Conservation (phyloP, 2,329 filamentous ascomycete genomes). For the Paraconiothyrium sp. region DNA sequence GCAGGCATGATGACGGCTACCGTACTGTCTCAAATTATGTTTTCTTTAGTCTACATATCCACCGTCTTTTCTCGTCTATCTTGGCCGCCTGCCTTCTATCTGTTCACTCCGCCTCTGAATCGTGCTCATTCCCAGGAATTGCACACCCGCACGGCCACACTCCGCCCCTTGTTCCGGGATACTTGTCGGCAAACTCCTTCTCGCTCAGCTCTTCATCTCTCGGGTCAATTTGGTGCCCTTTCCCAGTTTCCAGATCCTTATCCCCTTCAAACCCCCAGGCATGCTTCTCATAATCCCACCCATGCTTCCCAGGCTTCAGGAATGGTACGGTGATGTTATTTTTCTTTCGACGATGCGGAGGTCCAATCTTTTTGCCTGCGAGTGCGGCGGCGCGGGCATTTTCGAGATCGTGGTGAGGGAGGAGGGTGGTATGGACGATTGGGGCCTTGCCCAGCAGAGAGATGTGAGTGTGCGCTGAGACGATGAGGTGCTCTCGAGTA, state of each 20-base stretch:
- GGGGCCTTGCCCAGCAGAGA: neutral
- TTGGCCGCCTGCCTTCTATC: neutral
- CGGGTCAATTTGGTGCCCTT: slow-evolving; percentile 33
- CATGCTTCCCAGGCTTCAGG: slow-evolving; percentile 35
- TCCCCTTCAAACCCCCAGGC: slow-evolving; percentile 26
- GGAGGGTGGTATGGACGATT: neutral
- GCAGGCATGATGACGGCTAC: no score
- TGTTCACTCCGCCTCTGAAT: slow-evolving; percentile 18
- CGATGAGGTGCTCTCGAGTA: neutral
- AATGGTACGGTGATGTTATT: slow-evolving; percentile 7
- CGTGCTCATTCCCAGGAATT: slow-evolving; percentile 13
- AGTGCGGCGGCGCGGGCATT: neutral
- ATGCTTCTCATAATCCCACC: slow-evolving; percentile 25
- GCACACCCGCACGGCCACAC: slow-evolving; percentile 41
- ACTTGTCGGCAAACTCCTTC: slow-evolving; percentile 29
- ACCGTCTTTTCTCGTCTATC: neutral
- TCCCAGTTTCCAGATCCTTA: slow-evolving; percentile 26
- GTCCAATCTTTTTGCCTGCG: neutral
- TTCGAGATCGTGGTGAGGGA: slow-evolving; percentile 3
- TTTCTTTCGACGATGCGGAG: neutral
- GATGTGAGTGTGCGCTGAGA: neutral
- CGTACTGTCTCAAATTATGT: no score
- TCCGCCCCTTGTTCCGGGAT: slow-evolving; percentile 24
- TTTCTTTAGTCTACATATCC: neutral
- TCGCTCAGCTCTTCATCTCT: slow-evolving; percentile 18